Conservation (phyloP, 2,329 filamentous ascomycete genomes). For the Pseudocercospora fuligena region DNA sequence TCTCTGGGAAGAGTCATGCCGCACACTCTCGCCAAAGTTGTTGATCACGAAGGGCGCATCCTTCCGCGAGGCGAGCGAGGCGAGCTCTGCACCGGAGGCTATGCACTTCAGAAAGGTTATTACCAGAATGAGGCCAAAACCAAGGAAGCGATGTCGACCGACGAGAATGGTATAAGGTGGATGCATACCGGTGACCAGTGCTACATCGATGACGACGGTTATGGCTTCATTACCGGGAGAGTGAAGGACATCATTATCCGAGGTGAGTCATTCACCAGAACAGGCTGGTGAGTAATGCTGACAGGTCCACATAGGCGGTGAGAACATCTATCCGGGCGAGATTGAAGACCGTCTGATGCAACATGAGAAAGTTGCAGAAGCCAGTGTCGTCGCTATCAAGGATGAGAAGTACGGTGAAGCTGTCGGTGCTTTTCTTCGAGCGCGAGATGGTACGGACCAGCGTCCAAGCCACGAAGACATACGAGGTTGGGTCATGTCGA, state of each 20-base stretch:
- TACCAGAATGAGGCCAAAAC: neutral
- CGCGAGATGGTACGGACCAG: slow-evolving; percentile 33
- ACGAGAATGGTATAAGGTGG: slow-evolving; percentile 53
- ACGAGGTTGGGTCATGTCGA: slow-evolving; percentile 27
- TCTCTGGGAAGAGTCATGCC: slow-evolving; percentile 79
- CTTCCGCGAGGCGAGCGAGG: slow-evolving; percentile 71
- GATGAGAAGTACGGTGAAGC: slow-evolving; percentile 39
- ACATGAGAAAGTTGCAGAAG: slow-evolving; percentile 20
- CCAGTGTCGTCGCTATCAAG: slow-evolving; percentile 34
- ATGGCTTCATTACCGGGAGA: slow-evolving; percentile 43
- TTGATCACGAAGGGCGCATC: slow-evolving; percentile 67
- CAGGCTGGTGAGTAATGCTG: neutral
- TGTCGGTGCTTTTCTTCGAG: slow-evolving; percentile 36
- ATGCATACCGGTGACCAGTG: slow-evolving; percentile 67
- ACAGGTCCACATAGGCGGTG: slow-evolving; percentile 49
- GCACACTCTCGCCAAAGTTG: slow-evolving; percentile 76
- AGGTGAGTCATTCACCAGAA: slow-evolving; percentile 46
- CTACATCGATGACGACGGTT: slow-evolving; percentile 51
- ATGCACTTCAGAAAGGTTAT: slow-evolving; percentile 52
- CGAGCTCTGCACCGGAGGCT: slow-evolving; percentile 78
- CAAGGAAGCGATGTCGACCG: neutral
- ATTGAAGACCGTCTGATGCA: slow-evolving; percentile 37
- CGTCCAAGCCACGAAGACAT: slow-evolving; percentile 27
- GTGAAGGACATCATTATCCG: slow-evolving; percentile 42
- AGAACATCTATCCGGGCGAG: slow-evolving; percentile 62